Evolutionary conservation across 805 yeast species (phyloP).

Genomic region (Candida sonorensis): DNA sequence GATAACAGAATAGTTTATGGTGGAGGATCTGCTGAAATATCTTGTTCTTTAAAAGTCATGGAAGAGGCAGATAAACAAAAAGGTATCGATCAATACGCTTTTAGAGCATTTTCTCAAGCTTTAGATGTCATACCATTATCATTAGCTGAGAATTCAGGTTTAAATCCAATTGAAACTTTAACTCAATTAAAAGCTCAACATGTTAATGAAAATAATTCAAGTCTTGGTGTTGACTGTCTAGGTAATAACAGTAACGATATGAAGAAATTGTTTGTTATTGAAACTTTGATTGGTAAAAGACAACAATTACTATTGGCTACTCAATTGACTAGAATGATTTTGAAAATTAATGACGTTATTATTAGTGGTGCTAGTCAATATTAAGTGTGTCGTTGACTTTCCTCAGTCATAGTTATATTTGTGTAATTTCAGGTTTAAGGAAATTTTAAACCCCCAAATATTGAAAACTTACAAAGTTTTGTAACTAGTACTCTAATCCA

Average conservation of each 20-base stretch:
- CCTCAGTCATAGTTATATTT: no score
- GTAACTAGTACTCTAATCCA: no score
- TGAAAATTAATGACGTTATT: constrained; percentile 94
- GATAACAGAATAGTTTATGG: constrained; percentile 97
- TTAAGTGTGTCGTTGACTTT: no score
- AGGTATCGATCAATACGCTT: constrained; percentile 97
- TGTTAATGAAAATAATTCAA: constrained; percentile 59
- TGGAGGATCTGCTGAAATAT: constrained; percentile 97
- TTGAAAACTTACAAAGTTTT: no score
- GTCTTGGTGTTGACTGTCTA: constrained; percentile 90
- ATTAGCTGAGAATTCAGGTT: constrained; percentile 94
- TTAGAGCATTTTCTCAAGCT: constrained; percentile 90
- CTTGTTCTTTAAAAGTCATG: constrained; percentile 86
- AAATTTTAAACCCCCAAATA: no score
- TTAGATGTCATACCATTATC: constrained; percentile 90
- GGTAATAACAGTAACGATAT: constrained; percentile 85
- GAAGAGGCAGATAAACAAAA: constrained; percentile 88
- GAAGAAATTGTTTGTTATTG: constrained; percentile 91
- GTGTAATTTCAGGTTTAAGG: no score
- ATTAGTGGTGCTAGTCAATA: constrained; percentile 40
- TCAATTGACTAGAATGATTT: constrained; percentile 94
- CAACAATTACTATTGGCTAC: constrained; percentile 95
- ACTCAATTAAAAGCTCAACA: constrained; percentile 81
- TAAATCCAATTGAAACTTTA: constrained; percentile 87
- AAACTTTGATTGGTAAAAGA: constrained; percentile 94